Evolutionary conservation across 768 basidiomycete genomes (phyloP), one percentile per base, ranked within the genome.

Genomic region (Boletus rubescentipes): DNA sequence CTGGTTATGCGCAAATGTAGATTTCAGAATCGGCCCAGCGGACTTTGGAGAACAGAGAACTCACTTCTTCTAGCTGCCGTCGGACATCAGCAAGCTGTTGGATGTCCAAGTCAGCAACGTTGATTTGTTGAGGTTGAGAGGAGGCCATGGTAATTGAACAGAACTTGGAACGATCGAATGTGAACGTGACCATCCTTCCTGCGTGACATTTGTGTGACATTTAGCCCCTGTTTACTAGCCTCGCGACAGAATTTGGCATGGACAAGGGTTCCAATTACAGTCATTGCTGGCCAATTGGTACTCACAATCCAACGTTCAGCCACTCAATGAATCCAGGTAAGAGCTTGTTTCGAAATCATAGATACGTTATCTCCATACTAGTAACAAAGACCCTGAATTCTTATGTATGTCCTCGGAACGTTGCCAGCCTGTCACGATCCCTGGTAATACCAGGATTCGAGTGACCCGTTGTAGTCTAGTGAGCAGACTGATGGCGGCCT

Each of bases 61-160:
- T 57, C 50, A 91, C 96, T 74, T 97, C 92, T 64, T 99, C 95
- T 0, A 99, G 79, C 68, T 98, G 96, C 57, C 87, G 84, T 61
- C 88, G 84, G 37, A 98, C 93, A 60, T 97, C 93, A 10, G 86
- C 79, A 2, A 98, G 82, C 71, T 98, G 96, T 2, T 85, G 73
- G 30, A 95, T 72, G 63, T 93, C 90, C 47, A 99, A 80, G 71
- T 98, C 93, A 14, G 81, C 75, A 16, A 96, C 78, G 61, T 83
- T 89, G 65, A 96, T 79, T 53, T 89, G 85, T 65, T 91, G 88
- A 11, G 79, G 71, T 71, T 80, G 80, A 61, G 58, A 65, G 12
- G 54, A 67, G 37, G 76, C 72, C 76, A 77, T 71, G 51, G 46
- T 15, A 36, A 49, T 49, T 23, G 32, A 55, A 18, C 18, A 45